These are phyloP conservation scores for Kodamaea kakaduensis DNA, from an alignment of 805 yeast species.

Conservation along the genomic window DNA sequence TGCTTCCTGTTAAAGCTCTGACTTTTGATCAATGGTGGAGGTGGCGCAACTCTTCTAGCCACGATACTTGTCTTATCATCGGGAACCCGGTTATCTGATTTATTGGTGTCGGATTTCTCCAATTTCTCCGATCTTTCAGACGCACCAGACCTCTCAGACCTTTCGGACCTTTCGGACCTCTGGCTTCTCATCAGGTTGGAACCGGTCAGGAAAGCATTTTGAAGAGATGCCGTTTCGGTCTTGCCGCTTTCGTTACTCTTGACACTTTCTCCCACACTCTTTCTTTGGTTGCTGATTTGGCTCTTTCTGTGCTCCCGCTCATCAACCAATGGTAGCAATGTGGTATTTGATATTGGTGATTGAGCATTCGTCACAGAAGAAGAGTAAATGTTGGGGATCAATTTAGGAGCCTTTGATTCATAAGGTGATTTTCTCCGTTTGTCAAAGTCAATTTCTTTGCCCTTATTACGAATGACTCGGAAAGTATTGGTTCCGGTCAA, in stretches of 20 bases:
- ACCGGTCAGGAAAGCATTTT: not conserved
- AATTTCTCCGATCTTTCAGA: conserved; percentile 1
- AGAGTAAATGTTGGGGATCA: conserved; percentile 32
- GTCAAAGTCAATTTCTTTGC: conserved; percentile 76
- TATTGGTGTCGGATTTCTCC: not conserved
- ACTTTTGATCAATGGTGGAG: conserved; percentile 46
- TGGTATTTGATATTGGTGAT: conserved; percentile 37
- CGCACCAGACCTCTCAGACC: not conserved
- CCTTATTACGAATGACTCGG: conserved; percentile 62
- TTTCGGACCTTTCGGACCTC: not conserved
- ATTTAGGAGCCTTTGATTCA: conserved; percentile 39
- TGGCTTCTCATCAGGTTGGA: not conserved
- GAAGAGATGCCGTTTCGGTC: too few species aligned
- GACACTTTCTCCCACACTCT: not conserved
- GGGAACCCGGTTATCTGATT: too few species aligned
- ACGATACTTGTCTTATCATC: conserved; percentile 37
- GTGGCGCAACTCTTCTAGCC: conserved; percentile 70
- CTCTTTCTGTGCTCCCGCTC: too few species aligned
- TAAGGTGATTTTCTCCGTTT: conserved; percentile 74
- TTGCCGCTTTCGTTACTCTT: not conserved
- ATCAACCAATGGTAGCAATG: conserved; percentile 16
- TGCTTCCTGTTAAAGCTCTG: conserved; percentile 12
- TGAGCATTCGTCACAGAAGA: conserved; percentile 30
- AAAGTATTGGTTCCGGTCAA: conserved; percentile 40
- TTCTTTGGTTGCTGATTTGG: not conserved